Conservation (phyloP, 805 yeast species). For the Yamadazyma phyllophila region DNA sequence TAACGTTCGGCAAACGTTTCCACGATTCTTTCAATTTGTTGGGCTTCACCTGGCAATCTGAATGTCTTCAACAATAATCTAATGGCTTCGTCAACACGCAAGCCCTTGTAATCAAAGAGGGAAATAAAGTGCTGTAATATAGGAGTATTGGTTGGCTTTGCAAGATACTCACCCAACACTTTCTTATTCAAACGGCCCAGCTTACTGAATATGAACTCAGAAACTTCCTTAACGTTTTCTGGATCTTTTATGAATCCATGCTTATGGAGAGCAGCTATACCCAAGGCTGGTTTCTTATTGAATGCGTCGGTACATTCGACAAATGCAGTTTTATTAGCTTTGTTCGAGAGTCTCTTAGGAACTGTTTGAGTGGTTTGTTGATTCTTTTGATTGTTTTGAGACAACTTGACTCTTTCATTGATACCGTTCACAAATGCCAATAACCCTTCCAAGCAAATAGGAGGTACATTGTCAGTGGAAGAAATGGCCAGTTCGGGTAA, state of each 20-base stretch:
- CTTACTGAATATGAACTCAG: conserved; percentile 70
- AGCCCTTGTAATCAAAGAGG: conserved; percentile 68
- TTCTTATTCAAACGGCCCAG: conserved; percentile 86
- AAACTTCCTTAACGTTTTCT: conserved; percentile 59
- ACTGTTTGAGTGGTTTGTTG: conserved; percentile 8
- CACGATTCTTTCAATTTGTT: conserved; percentile 89
- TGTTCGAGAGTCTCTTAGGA: conserved; percentile 40
- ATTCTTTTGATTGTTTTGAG: too few species aligned
- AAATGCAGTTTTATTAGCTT: conserved; percentile 66
- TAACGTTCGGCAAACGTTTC: conserved; percentile 84
- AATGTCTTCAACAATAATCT: conserved; percentile 78
- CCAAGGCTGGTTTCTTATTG: conserved; percentile 76
- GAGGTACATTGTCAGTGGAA: conserved; percentile 87
- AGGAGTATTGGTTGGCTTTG: conserved; percentile 66
- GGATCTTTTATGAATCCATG: conserved; percentile 56
- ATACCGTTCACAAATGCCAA: conserved; percentile 66
- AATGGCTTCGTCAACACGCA: conserved; percentile 91
- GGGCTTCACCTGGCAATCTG: conserved; percentile 96
- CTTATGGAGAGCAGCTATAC: conserved; percentile 62
- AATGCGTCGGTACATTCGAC: conserved; percentile 71
- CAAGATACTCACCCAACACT: conserved; percentile 79
- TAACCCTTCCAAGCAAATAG: conserved; percentile 87
- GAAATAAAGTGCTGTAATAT: conserved; percentile 64
- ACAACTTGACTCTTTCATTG: conserved; percentile 45
- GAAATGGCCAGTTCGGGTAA: conserved; percentile 79